Base-by-base conservation (phyloP, 805 yeast species). In the Priceomyces medius region DNA sequence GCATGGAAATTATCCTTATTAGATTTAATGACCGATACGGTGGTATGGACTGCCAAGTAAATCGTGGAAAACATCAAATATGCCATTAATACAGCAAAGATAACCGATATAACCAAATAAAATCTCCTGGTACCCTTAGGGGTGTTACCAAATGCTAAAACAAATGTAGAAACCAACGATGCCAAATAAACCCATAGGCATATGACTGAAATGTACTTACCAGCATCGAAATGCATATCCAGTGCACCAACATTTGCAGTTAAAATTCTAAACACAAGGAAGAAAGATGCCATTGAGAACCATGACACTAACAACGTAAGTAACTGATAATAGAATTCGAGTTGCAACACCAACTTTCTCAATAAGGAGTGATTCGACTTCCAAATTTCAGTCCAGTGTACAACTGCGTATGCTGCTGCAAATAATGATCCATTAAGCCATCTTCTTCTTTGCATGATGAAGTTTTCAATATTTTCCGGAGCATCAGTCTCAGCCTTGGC, bases 341-440 rank as follows among this genome's bases (percentile, higher is more conserved):
- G 52, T 53, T 88, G 95, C 46, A 93, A 73, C 58, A 85, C 81
- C 50, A 88, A 54, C 63, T 91, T 90, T 55, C 99, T 76, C n/a
- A 79, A 50, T 7, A 76, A 55, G 2, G 96, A 85, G 63, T 93
- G 99, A 53, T 83, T 85, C 0, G 97, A 87, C 46, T 77, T 70
- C 96, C 97, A 91, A 42, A 93, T 85, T 53, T 86, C 85, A 42
- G 80, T 75, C 76, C 90, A 88, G 59, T 90, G 95, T 42, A 86
- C 57, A 49, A 87, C 87, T 2, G 97, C 82, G 60, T 85, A 93
- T 41, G 90, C 71, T 3, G 98, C 98, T 0, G 99, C 98, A 68
- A 93, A 93, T 58, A 93, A 78, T 2, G 99, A 95, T 61, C 99
- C 99, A 63, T 91, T 91, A 46, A 91, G 76, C 99, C 99, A 91